Percentiles rank a stretch among this genome's conserved stretches.
These are phyloP conservation scores for Astrothelium subdiscretum DNA, from an alignment of 495 filamentous ascomycete species.

Conservation along the genomic window DNA sequence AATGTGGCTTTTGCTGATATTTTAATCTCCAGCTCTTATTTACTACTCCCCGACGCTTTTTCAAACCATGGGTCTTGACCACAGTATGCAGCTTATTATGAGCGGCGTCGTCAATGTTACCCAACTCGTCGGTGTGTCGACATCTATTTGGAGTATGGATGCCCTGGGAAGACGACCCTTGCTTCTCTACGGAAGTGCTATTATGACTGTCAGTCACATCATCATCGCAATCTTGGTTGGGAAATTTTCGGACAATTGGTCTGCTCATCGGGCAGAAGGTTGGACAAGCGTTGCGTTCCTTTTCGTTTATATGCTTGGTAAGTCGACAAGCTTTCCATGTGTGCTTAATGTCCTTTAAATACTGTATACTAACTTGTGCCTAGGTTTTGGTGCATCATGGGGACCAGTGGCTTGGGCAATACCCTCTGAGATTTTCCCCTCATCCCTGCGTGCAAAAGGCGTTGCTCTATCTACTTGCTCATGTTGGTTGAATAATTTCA, in stretches of 20 bases:
- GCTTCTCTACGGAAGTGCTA: conserved; percentile 16
- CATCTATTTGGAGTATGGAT: conserved; percentile 23
- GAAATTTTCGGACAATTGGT: conserved; percentile 18
- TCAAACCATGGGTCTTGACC: conserved; percentile 43
- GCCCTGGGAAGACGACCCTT: conserved; percentile 21
- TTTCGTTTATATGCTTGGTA: conserved; percentile 19
- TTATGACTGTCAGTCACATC: conserved; percentile 22
- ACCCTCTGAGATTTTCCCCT: conserved; percentile 18
- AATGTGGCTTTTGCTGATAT: neutral
- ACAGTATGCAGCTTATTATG: conserved; percentile 46
- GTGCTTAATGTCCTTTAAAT: neutral
- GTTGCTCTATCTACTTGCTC: conserved; percentile 31
- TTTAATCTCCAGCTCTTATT: conserved; percentile 30
- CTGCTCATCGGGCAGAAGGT: conserved; percentile 16
- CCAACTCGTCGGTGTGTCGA: conserved; percentile 27
- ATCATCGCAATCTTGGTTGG: conserved; percentile 26
- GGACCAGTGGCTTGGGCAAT: conserved; percentile 20
- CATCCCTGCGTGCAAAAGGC: conserved; percentile 35
- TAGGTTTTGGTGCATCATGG: conserved; percentile 17
- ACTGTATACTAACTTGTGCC: neutral
- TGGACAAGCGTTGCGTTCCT: conserved; percentile 23
- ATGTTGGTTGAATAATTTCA: conserved; percentile 48
- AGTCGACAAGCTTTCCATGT: neutral
- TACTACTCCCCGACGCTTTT: conserved; percentile 50
- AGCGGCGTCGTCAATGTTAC: conserved; percentile 47